A percentile compares a stretch with the other conserved stretches of the same genome.
Conservation (phyloP, 805 yeast genomes). For the Metschnikowia sp. region DNA sequence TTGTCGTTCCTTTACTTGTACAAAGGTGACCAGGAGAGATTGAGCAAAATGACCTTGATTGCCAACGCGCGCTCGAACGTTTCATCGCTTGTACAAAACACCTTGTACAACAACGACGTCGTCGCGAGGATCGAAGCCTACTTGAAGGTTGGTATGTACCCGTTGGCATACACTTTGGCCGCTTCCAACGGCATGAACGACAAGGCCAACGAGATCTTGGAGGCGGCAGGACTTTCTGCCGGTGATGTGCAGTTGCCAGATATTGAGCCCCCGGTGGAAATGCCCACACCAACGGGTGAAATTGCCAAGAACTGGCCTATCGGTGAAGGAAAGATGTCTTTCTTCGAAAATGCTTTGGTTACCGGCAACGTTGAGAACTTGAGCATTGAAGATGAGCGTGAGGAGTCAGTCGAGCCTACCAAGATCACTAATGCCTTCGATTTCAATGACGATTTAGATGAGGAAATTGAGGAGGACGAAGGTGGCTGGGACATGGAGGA, state of each 20-base stretch:
- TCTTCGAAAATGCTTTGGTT: slow-evolving; percentile 77
- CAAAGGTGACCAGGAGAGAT: slow-evolving; percentile 75
- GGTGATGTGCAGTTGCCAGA: slow-evolving; percentile 65
- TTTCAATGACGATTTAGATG: slow-evolving; percentile 15
- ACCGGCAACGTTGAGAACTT: slow-evolving; percentile 70
- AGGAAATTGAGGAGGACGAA: slow-evolving; percentile 52
- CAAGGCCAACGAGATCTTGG: slow-evolving; percentile 67
- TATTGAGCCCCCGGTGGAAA: slow-evolving; percentile 36
- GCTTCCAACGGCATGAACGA: slow-evolving; percentile 78
- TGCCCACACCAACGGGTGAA: slow-evolving; percentile 47
- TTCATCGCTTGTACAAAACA: slow-evolving; percentile 77
- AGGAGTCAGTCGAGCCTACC: slow-evolving; percentile 9
- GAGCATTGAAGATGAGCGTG: slow-evolving; percentile 38
- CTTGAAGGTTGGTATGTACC: slow-evolving; percentile 73
- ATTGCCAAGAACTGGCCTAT: slow-evolving; percentile 77
- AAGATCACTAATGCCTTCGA: slow-evolving; percentile 14
- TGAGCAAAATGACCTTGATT: slow-evolving; percentile 81
- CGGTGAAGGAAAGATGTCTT: slow-evolving; percentile 65
- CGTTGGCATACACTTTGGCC: slow-evolving; percentile 92
- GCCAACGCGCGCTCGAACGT: slow-evolving; percentile 85
- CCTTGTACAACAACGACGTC: slow-evolving; percentile 70
- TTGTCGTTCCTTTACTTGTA: slow-evolving; percentile 82
- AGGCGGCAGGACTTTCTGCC: slow-evolving; percentile 62
- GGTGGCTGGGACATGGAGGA: slow-evolving; percentile 83
- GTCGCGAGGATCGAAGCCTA: slow-evolving; percentile 73